Percentiles rank a stretch among this genome's conserved stretches.
Evolutionary conservation across 1,284 basidiomycete genomes (phyloP).

Genomic region (Microbotryomycetes sp.): DNA sequence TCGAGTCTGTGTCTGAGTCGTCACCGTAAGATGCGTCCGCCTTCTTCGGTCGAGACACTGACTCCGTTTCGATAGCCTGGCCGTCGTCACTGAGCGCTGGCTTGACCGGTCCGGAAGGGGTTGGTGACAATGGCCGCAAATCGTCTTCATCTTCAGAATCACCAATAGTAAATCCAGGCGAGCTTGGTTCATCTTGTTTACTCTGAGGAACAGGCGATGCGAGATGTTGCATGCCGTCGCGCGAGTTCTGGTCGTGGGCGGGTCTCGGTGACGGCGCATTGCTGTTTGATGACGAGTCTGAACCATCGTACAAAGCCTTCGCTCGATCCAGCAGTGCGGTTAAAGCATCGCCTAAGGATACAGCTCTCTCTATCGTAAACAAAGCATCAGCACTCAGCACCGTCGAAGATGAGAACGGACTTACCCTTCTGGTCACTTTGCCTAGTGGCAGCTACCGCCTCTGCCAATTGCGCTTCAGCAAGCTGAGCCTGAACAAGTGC

Average conservation of each 20-base stretch:
- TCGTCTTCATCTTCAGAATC: slow-evolving; percentile 15
- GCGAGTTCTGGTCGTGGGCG: not conserved
- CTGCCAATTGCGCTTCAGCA: slow-evolving; percentile 37
- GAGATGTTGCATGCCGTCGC: slow-evolving; percentile 52
- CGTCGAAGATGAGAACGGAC: not conserved
- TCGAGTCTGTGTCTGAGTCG: not conserved
- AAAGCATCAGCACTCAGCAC: not conserved
- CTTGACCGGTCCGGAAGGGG: slow-evolving; percentile 1
- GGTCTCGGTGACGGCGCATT: not conserved
- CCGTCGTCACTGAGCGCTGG: not conserved
- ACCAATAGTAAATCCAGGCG: not conserved
- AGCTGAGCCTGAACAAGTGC: slow-evolving; percentile 43
- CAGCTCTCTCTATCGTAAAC: slow-evolving; percentile 16
- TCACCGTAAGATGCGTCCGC: no score
- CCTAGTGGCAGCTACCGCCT: slow-evolving; percentile 32
- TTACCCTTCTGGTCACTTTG: slow-evolving; percentile 34
- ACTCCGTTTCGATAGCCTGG: not conserved
- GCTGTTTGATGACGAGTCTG: no score
- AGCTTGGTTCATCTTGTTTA: not conserved
- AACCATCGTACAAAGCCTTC: slow-evolving; percentile 10
- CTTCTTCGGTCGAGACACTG: not conserved
- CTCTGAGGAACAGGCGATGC: not conserved
- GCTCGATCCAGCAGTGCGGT: slow-evolving; percentile 25
- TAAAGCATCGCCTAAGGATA: slow-evolving; percentile 21
- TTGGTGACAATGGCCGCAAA: not conserved